Evolutionary conservation across 371 early-diverging fungal genomes (phyloP).

Genomic region (Syncephalastrum sp.): DNA sequence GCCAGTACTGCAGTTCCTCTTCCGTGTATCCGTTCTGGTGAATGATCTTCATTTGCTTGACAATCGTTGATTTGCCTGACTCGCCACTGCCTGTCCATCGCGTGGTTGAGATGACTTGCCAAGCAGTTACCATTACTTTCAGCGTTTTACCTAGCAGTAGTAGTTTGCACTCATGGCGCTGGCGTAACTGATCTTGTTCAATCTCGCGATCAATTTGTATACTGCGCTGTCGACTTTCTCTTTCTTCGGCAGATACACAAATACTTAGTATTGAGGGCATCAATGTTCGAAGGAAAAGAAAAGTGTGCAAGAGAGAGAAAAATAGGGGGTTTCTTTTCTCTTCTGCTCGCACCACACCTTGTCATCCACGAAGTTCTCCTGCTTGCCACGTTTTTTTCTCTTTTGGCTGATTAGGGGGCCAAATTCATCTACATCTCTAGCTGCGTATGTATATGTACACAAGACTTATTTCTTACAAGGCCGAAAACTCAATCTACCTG

Average conservation of each 20-base stretch:
- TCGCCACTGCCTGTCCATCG: constrained; percentile 66
- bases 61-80: constrained; percentile 83
- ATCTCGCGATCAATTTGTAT: constrained; percentile 56
- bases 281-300: no score
- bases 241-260: constrained; percentile 58
- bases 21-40: constrained; percentile 79
- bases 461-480: no score
- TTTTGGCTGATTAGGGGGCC: no score
- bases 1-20: constrained; percentile 70
- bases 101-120: background rate
- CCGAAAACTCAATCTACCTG: no score
- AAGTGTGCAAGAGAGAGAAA: no score
- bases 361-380: no score
- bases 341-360: no score
- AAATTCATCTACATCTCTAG: no score
- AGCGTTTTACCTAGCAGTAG: constrained; percentile 52
- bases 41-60: constrained; percentile 88
- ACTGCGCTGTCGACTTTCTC: constrained; percentile 46
- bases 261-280: constrained; percentile 41
- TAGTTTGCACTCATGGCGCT: constrained; percentile 63
- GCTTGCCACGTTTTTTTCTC: no score
- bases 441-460: no score
- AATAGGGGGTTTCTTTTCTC: no score
- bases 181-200: constrained; percentile 49
- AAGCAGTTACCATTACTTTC: background rate